Conservation (phyloP, 768 basidiomycete genomes). For the Neoboletus brunneissimus region DNA sequence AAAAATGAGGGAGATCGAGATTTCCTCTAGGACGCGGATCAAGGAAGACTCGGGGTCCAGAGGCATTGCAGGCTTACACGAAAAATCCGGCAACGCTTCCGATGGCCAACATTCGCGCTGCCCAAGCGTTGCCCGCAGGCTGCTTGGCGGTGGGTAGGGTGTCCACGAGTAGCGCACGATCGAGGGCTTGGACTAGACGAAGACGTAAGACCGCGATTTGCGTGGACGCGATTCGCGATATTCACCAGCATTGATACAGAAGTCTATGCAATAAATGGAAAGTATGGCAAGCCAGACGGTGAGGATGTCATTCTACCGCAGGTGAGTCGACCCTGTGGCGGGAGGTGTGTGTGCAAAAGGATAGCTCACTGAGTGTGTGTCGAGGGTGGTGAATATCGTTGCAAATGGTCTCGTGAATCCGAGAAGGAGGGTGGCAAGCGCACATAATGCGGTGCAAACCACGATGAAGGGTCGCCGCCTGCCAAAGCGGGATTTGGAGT, state of each 20-base stretch:
- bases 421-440: constrained; percentile 72
- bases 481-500: constrained; percentile 79
- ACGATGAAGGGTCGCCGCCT: constrained; percentile 86
- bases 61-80: constrained; percentile 50
- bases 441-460: constrained; percentile 61
- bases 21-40: constrained; percentile 55
- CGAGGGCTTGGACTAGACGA: constrained; percentile 74
- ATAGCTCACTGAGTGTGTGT: constrained; percentile 34
- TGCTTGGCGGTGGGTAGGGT: constrained; percentile 71
- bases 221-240: not conserved
- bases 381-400: constrained; percentile 37
- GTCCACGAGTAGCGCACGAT: constrained; percentile 89
- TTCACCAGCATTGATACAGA: constrained; percentile 55
- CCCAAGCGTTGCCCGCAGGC: constrained; percentile 91
- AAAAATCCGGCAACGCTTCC: constrained; percentile 88
- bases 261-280: constrained; percentile 67
- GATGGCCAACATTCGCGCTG: constrained; percentile 85
- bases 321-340: not conserved
- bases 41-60: not conserved
- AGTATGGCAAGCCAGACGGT: constrained; percentile 78
- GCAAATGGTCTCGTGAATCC: constrained; percentile 79
- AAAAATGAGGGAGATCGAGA: constrained; percentile 62
- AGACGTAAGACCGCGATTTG: not conserved
- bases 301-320: constrained; percentile 52
- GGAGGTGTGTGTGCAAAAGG: not conserved